These are phyloP conservation scores for Coccomyxa sp. DNA, from an alignment of 139 green algal species.

Conservation along the genomic window DNA sequence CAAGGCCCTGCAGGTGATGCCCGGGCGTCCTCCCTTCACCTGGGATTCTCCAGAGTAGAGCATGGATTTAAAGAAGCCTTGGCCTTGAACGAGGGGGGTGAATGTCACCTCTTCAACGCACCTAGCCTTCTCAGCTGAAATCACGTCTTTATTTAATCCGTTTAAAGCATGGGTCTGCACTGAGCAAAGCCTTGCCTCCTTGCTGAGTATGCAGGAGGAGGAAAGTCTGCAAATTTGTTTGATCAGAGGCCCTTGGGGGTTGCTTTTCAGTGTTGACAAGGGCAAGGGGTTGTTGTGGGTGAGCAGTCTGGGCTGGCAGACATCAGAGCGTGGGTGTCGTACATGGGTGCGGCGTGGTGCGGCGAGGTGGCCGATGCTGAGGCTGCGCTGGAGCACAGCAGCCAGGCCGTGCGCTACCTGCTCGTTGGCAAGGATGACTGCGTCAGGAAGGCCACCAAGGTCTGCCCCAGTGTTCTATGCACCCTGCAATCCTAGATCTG, in stretches of 20 bases:
- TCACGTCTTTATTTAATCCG: too few relatives aligned
- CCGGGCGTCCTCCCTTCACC: neutral
- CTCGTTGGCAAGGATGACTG: slow-evolving; percentile 52
- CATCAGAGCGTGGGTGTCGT: slow-evolving; percentile 31
- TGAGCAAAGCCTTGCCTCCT: too few relatives aligned
- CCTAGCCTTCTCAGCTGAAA: too few relatives aligned
- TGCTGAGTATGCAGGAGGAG: neutral
- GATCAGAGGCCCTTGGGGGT: neutral
- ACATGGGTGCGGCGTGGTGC: slow-evolving; percentile 24
- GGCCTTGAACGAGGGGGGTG: too few relatives aligned
- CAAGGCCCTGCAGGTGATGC: slow-evolving; percentile 39
- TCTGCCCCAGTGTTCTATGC: neutral
- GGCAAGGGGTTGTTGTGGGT: neutral
- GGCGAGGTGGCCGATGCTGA: slow-evolving; percentile 22
- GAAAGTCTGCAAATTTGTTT: neutral
- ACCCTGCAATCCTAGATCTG: too few relatives aligned
- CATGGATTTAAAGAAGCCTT: too few relatives aligned
- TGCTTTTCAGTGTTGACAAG: neutral
- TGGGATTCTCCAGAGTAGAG: neutral
- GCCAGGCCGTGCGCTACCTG: slow-evolving; percentile 45
- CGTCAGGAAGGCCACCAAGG: slow-evolving; percentile 36
- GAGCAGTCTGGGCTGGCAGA: slow-evolving; percentile 35
- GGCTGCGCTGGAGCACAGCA: slow-evolving; percentile 29
- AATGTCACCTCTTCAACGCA: too few relatives aligned
- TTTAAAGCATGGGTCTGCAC: too few relatives aligned